A percentile compares a stretch with the other conserved stretches of the same genome.
Conservation (phyloP, 106 monocot species). For the Dendrobium huoshanense region DNA sequence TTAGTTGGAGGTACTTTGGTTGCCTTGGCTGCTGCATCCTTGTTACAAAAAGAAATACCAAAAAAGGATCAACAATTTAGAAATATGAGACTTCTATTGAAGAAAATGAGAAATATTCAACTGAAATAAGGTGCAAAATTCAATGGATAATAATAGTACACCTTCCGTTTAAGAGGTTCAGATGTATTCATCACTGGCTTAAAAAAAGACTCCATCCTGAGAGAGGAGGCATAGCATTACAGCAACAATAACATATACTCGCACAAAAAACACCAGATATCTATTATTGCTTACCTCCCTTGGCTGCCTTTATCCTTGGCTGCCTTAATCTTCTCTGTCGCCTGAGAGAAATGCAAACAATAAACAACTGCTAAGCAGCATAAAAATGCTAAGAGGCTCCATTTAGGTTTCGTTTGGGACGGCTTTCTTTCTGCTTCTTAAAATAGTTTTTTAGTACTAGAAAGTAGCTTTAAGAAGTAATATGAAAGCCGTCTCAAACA, state of each 20-base stretch:
- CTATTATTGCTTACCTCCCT: slow-evolving; percentile 41
- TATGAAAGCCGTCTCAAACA: too few species aligned
- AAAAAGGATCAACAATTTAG: not conserved
- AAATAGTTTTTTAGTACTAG: too few species aligned
- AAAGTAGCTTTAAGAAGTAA: too few species aligned
- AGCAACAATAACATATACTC: not conserved
- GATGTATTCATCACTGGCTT: slow-evolving; percentile 55
- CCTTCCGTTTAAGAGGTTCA: slow-evolving; percentile 77
- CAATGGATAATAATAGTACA: slow-evolving; percentile 4
- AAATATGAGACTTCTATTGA: not conserved
- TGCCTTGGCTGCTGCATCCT: slow-evolving; percentile 4
- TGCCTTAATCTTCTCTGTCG: slow-evolving; percentile 88
- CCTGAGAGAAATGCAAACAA: slow-evolving; percentile 27
- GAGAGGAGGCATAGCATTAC: slow-evolving; percentile 5
- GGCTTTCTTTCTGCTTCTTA: too few species aligned
- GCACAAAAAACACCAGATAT: not conserved
- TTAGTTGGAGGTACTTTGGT: not conserved
- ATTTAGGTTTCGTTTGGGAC: too few species aligned
- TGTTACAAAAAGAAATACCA: not conserved
- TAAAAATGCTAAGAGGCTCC: not conserved
- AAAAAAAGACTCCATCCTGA: slow-evolving; percentile 90
- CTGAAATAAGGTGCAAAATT: not conserved
- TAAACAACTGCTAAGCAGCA: not conserved
- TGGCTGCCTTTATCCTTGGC: slow-evolving; percentile 84
- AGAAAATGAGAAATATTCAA: not conserved